Evolutionary conservation across 2,329 filamentous ascomycete species (phyloP).

Genomic region (Ampelomyces quisqualis): DNA sequence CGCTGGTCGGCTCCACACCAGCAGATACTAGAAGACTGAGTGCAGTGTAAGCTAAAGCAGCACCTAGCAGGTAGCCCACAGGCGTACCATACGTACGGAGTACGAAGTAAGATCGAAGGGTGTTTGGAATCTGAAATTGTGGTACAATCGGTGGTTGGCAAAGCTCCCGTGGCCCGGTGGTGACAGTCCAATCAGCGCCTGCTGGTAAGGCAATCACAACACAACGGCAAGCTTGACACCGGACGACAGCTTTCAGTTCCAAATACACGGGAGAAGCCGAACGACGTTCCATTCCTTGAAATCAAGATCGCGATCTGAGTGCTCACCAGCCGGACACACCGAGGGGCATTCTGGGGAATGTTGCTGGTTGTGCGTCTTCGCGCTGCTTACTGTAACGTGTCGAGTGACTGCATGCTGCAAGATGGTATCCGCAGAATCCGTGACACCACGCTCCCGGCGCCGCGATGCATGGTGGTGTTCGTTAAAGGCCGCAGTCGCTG

Average conservation of each 20-base stretch:
- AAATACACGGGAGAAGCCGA: no score
- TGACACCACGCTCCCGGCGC: constrained; percentile 17
- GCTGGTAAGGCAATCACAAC: no score
- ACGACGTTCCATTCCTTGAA: no score
- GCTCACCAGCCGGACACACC: background rate
- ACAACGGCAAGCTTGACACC: background rate
- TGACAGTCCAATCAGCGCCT: constrained; percentile 1
- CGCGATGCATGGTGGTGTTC: constrained; percentile 22
- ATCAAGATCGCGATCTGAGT: background rate
- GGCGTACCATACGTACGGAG: no score
- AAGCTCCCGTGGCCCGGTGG: background rate
- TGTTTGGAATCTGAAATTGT: background rate
- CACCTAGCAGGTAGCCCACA: background rate
- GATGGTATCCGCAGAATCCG: constrained; percentile 12
- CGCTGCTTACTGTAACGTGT: background rate
- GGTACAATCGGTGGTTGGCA: background rate
- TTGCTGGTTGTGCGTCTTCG: background rate
- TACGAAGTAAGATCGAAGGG: background rate
- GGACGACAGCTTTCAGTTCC: background rate
- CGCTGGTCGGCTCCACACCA: background rate
- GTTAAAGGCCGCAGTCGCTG: constrained; percentile 4
- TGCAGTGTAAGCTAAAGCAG: constrained; percentile 1
- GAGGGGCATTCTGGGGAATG: background rate
- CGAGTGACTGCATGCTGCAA: constrained; percentile 16
- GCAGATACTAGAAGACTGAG: background rate